Percentiles rank a stretch among this genome's conserved stretches.
These are phyloP conservation scores for Coemansia sp. DNA, from an alignment of 192 early-diverging fungal species.

Conservation along the genomic window DNA sequence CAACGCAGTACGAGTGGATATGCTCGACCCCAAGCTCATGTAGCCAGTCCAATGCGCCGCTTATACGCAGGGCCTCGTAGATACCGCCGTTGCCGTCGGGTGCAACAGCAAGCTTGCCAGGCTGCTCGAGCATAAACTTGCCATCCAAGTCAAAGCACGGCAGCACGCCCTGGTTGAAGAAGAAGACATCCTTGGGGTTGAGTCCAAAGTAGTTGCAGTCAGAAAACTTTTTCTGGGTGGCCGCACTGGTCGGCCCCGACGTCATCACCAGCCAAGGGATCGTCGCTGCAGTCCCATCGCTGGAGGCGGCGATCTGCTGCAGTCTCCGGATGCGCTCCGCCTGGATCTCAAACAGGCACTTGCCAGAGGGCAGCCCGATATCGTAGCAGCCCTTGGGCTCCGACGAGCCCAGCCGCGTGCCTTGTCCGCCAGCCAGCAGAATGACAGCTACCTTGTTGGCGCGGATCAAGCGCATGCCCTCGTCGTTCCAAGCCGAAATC, in stretches of 20 bases:
- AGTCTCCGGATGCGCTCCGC: slow-evolving; percentile 87
- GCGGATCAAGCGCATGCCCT: slow-evolving; percentile 78
- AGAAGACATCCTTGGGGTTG: slow-evolving; percentile 76
- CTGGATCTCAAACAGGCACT: slow-evolving; percentile 91
- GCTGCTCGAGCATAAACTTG: slow-evolving; percentile 86
- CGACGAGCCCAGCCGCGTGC: slow-evolving; percentile 76
- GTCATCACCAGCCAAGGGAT: slow-evolving; percentile 99
- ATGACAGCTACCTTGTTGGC: slow-evolving; percentile 91
- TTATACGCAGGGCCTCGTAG: slow-evolving; percentile 85
- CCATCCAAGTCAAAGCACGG: slow-evolving; percentile 93
- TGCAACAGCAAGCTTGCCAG: slow-evolving; percentile 73
- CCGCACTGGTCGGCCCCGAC: slow-evolving; percentile 83
- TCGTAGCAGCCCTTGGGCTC: slow-evolving; percentile 95
- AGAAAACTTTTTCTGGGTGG: slow-evolving; percentile 79
- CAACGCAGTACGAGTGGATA: slow-evolving; percentile 94
- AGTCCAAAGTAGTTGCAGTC: slow-evolving; percentile 88
- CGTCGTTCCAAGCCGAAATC: slow-evolving; percentile 63
- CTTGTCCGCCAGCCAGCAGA: slow-evolving; percentile 89
- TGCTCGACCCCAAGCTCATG: slow-evolving; percentile 80
- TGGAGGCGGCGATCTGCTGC: slow-evolving; percentile 65
- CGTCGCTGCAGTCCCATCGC: slow-evolving; percentile 41
- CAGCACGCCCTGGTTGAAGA: slow-evolving; percentile 95
- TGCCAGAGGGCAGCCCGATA: slow-evolving; percentile 83
- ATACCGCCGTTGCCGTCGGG: slow-evolving; percentile 94
- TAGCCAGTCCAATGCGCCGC: slow-evolving; percentile 79